Base-by-base conservation (phyloP, 371 early-diverging fungal species). In the Globomyces sp. region DNA sequence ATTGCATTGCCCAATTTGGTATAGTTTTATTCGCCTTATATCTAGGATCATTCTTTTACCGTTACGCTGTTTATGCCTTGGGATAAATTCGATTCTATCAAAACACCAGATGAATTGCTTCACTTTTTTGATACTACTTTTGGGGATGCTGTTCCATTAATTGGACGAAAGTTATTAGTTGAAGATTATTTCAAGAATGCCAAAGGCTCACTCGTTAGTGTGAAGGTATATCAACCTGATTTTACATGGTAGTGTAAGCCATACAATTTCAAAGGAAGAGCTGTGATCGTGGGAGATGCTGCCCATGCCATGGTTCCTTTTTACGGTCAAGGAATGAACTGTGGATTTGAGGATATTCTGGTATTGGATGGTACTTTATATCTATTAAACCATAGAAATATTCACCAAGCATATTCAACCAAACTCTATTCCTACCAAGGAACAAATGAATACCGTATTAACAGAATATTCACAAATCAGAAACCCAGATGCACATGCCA, bases 281-380 rank as follows among this genome's bases (percentile, higher is more conserved):
- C 81, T 0, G 81, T 97, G 10, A 89, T 96, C 44, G 71, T 98
- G 45, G 98, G 98, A 39, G 98, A 98, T 73, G 94, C 98, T 0
- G 95, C 98, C 0, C 98, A 98, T 71, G 92, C 94, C 37, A 96
- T 96, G 95, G 97, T 98, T 0, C 98, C 98, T 3, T 98, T 98
- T 71, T 98, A 94, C 69, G 63, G 51, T 10, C 51, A 50, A 63
- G 98, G 98, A 2, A 95, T 98, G 97, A 98, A 98, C 76, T 93
- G 94, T 77, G 99, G 99, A 1, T 94, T 98, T 67, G 95, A 98
- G 73, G 99, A 98, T 68, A 85, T 92, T 11, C 81, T 87, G 47
- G 86, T 87, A 13, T 81, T 98, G 2, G 87, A 91, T 65, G 68
- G 24, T 24, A 24, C 24, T 24, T 24, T 24, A 24, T 24, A 24